Evolutionary conservation across 305 asterid genomes (phyloP), one percentile per base, ranked within the genome.

Genomic region (Withania somnifera): DNA sequence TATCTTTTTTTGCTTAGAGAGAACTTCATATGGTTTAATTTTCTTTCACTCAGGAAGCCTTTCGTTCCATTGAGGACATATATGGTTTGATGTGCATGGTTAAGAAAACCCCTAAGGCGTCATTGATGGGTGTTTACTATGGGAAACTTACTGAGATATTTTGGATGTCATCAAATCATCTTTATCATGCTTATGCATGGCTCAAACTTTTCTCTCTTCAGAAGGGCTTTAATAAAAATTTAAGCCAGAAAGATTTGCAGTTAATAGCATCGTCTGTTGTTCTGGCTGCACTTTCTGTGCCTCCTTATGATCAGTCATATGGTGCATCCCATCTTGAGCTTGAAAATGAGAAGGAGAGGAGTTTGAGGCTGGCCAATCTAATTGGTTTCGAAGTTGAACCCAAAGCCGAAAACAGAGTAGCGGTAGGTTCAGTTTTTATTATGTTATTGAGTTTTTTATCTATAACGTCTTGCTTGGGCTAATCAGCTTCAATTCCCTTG

Each of bases 101-200:
- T 83, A 95, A 95, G 77, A 94, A 94, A 85, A 91, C 93, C 1
- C 99, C 98, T 34, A 95, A 95, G 82, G 67, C 98, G 30, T 93
- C 99, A 34, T 71, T 89, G 84, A 89, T 94, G 99, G 98, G 91
- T 81, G 90, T 94, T 68, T 96, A 92, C 64, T 94, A 96, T 87
- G 93, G 97, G 68, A 96, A 96, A 90, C 93, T 94, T 50, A 89
- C 97, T 0, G 97, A 96, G 83, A 96, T 96, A 81, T 94, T 95
- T 87, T 95, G 99, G 99, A 88, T 84, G 88, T 95, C 99, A 11
- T 92, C 96, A 73, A 93, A 87, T 87, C 91, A 94, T 86, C 95
- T 94, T 38, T 92, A 91, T 88, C 98, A 93, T 90, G 99, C 98
- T 51, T 94, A 93, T 88, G 97, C 98, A 52, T 95, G 98, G 99